These are phyloP conservation scores for Aspergillus ibericus DNA, from an alignment of 2,329 filamentous ascomycete species.

Conservation along the genomic window DNA sequence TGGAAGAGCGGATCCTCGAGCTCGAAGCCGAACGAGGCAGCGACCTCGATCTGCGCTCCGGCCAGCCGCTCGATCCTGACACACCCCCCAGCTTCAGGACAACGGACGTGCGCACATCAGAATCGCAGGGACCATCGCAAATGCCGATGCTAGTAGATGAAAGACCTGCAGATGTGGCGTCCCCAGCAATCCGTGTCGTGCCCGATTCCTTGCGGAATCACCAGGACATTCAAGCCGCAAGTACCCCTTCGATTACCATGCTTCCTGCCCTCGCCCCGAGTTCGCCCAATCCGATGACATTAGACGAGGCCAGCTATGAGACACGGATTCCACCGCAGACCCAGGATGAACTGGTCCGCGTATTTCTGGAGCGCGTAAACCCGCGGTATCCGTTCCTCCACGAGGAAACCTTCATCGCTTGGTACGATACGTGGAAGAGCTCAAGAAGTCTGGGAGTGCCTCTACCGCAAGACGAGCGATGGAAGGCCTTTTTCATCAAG, in stretches of 20 bases:
- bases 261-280: neutral
- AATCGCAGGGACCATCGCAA: neutral
- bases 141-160: neutral
- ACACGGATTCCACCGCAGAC: neutral
- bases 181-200: neutral
- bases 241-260: neutral
- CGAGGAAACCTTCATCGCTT: conserved; percentile 3
- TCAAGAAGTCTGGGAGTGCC: neutral
- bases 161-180: neutral
- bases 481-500: conserved; percentile 4
- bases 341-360: neutral
- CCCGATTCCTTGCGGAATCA: neutral
- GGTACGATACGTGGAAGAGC: neutral
- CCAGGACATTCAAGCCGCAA: neutral
- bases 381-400: conserved; percentile 5
- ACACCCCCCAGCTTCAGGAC: neutral
- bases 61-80: neutral
- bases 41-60: neutral
- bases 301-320: neutral
- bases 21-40: neutral
- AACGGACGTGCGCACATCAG: neutral
- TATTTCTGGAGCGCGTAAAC: neutral
- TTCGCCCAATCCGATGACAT: neutral
- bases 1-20: conserved; percentile 2
- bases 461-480: neutral